Base-by-base conservation (phyloP, 129 eudicot genomes). In the Gnaphalium uliginosum region DNA sequence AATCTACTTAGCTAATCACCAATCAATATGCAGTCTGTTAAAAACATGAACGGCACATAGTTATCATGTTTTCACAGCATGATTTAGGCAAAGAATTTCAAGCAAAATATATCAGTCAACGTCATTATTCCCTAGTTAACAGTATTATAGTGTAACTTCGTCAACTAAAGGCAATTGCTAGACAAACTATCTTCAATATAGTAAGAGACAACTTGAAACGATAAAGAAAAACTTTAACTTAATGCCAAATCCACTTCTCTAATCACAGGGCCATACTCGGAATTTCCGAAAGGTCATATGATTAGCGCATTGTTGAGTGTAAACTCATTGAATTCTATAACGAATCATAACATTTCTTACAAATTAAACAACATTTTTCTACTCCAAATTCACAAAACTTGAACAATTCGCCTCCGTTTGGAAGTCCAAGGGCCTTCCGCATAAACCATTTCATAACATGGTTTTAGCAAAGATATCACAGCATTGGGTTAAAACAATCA, bases 291-390 rank as follows among this genome's bases (percentile, higher is more conserved):
- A 13, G 53, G n/a, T 46, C 53, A 46, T 46, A 46, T 6, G 5
- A 46, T 18, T 14, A 46, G n/a, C 4, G 6, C 18, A 46, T n/a
- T 6, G 71, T 22, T 26, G 51, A 21, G 21, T 25, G 53, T 21
- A 48, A 63, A 64, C 35, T 48, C 21, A 3, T 46, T 29, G 43
- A 37, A 25, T 7, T 4, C 29, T 41, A 37, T 2, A 39, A 46
- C 4, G 5, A 14, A 46, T 4, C 18, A 46, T 46, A 46, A 3
- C 18, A 46, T 13, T 46, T 13, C 53, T 14, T 27, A 46, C 63
- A 62, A 6, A 78, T 17, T 50, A 32, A 78, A 24, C 56, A 46
- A 50, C 72, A 7, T 71, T 62, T 56, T 35, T 32, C n/a, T 54
- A 26, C 57, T 22, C 46, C 30, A 39, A 33, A 25, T 30, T 64